These are phyloP conservation scores for Lentinula sp. DNA, from an alignment of 768 basidiomycete genomes.

Conservation along the genomic window DNA sequence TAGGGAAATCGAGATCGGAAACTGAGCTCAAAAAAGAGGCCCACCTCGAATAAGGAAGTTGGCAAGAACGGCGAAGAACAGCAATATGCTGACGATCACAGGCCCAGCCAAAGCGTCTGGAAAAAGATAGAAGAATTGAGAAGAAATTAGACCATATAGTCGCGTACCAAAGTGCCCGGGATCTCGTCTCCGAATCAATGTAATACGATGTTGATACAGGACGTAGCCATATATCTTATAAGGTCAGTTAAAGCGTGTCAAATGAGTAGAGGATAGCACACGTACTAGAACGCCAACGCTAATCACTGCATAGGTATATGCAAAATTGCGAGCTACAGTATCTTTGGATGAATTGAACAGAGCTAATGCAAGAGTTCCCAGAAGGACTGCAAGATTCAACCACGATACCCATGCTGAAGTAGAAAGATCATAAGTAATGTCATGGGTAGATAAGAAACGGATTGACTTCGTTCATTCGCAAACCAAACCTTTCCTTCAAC, in stretches of 20 bases:
- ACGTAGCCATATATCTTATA: slow-evolving; percentile 76
- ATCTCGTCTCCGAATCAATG: slow-evolving; percentile 85
- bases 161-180: slow-evolving; percentile 83
- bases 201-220: slow-evolving; percentile 83
- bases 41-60: slow-evolving; percentile 81
- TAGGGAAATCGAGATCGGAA: not conserved
- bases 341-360: slow-evolving; percentile 84
- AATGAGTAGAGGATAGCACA: not conserved
- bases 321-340: slow-evolving; percentile 67
- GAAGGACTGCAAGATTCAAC: slow-evolving; percentile 77
- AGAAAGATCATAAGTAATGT: not conserved
- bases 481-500: slow-evolving; percentile 98
- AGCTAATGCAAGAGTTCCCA: slow-evolving; percentile 81
- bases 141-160: not conserved
- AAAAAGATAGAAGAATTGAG: not conserved
- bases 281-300: slow-evolving; percentile 64
- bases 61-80: slow-evolving; percentile 83
- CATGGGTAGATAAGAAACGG: not conserved
- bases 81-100: slow-evolving; percentile 67
- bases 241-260: not conserved
- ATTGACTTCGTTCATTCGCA: slow-evolving; percentile 87
- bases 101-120: slow-evolving; percentile 82
- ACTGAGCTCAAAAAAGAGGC: not conserved
- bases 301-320: slow-evolving; percentile 76
- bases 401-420: slow-evolving; percentile 84